Evolutionary conservation across 345 rosid genomes (phyloP).

Genomic region (Lepidium didymum): DNA sequence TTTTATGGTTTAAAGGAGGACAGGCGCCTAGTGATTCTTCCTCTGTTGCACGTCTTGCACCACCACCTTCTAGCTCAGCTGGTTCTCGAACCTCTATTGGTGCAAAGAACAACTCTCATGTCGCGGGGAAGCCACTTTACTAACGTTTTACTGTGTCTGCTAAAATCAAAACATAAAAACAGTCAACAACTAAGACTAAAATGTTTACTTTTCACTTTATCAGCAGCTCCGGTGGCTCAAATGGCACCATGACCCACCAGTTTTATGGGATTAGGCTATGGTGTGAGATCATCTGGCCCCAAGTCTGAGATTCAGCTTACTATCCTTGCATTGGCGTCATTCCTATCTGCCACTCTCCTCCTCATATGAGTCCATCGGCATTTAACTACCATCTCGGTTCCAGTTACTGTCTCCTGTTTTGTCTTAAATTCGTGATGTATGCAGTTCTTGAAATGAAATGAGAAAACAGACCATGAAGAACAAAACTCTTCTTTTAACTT

Average conservation of each 20-base stretch:
- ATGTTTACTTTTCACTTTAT: not conserved
- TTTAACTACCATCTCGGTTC: not conserved
- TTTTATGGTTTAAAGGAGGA: slow-evolving; percentile 17
- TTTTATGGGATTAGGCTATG: slow-evolving; percentile 36
- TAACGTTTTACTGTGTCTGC: not conserved
- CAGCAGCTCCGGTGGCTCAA: slow-evolving; percentile 46
- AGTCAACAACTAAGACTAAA: not conserved
- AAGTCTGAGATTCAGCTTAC: slow-evolving; percentile 19
- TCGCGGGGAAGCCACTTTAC: slow-evolving; percentile 34
- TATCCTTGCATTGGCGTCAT: slow-evolving; percentile 21
- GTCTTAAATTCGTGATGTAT: not conserved
- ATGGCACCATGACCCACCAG: slow-evolving; percentile 40
- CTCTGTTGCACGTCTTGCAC: slow-evolving; percentile 13
- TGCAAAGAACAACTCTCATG: slow-evolving; percentile 31
- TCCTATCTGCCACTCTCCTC: slow-evolving; percentile 22
- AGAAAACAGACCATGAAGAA: not conserved
- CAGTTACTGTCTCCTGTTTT: not conserved
- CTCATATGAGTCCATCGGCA: slow-evolving; percentile 1
- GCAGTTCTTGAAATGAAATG: slow-evolving; percentile 1
- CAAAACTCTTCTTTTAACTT: not conserved
- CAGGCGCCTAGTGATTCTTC: slow-evolving; percentile 24
- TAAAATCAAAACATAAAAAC: slow-evolving; percentile 1
- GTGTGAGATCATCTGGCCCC: slow-evolving; percentile 27
- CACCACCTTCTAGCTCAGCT: slow-evolving; percentile 34
- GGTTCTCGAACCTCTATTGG: slow-evolving; percentile 44